Conservation (phyloP, 495 filamentous ascomycete species). For the Rhypophila decipiens region DNA sequence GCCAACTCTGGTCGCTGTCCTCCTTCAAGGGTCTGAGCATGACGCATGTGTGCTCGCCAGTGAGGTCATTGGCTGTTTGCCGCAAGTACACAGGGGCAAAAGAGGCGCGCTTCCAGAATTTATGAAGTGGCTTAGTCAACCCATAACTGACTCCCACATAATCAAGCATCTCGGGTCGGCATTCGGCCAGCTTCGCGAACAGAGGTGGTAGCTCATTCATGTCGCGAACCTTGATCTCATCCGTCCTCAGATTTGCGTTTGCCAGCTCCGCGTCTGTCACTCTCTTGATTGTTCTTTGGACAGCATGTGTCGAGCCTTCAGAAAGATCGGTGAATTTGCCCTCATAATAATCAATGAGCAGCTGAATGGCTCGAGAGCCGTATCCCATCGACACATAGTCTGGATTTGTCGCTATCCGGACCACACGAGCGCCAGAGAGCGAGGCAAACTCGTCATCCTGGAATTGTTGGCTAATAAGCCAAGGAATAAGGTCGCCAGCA, state of each 20-base stretch:
- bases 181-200: slow-evolving; percentile 82
- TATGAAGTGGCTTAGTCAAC: slow-evolving; percentile 80
- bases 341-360: slow-evolving; percentile 88
- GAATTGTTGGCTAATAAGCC: slow-evolving; percentile 97
- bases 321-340: slow-evolving; percentile 84
- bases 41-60: slow-evolving; percentile 94
- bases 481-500: slow-evolving; percentile 93
- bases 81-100: slow-evolving; percentile 91
- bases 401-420: slow-evolving; percentile 94
- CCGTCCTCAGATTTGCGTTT: slow-evolving; percentile 66
- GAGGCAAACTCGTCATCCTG: slow-evolving; percentile 96
- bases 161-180: slow-evolving; percentile 72
- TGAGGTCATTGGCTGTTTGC: slow-evolving; percentile 93
- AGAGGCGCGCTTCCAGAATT: slow-evolving; percentile 88
- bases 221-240: slow-evolving; percentile 85
- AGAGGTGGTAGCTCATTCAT: slow-evolving; percentile 87
- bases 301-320: slow-evolving; percentile 45
- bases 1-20: slow-evolving; percentile 67
- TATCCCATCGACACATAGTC: slow-evolving; percentile 91
- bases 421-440: slow-evolving; percentile 84
- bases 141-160: slow-evolving; percentile 96
- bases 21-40: slow-evolving; percentile 78
- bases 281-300: slow-evolving; percentile 59
- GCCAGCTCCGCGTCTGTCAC: slow-evolving; percentile 82
- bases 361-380: slow-evolving; percentile 76